Base-by-base conservation (phyloP, 2,329 filamentous ascomycete species). In the Tolypocladium cylindrosporum region DNA sequence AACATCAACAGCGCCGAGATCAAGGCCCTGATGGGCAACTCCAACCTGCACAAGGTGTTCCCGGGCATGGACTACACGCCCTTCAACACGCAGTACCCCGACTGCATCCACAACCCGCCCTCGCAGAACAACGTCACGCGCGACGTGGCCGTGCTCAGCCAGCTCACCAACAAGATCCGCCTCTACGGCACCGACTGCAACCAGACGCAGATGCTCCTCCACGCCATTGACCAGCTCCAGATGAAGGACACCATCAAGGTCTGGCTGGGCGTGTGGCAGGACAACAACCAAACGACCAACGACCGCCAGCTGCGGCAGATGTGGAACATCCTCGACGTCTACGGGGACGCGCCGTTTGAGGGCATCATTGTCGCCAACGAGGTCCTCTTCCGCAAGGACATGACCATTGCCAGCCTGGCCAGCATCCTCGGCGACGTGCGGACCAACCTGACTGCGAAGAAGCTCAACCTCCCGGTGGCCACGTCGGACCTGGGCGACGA, bases 181-280 rank as follows among this genome's bases (percentile, higher is more conserved):
- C 79, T 97, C 1, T 97, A 97, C 70, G 93, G 93, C 55, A 97
- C 91, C 14, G 93, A 97, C 75, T 97, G 93, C 80, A 97, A 97
- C 73, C 93, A 97, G 74, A 97, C 93, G 0, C 84, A 96, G 72
- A 94, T 97, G 89, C 84, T 95, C 1, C 77, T 97, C 10, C 87
- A 94, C 66, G 87, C 92, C 24, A 87, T 97, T 65, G 79, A 89
- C 58, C 81, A 81, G 55, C 79, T 97, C 14, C 79, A 87, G 56
- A 75, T 97, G 65, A 80, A 88, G 57, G 79, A 83, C 58, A 77
- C 77, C 1, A 85, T 96, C 77, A 96, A 95, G 72, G 79, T 97
- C 61, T 97, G 93, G 93, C 78, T 97, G 51, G 93, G 93, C 19
- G 92, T 97, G 4, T 97, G 92, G 90, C 87, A 96, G 61, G 91